These are phyloP conservation scores for Sporobolomyces roseus DNA, from an alignment of 768 basidiomycete species.

Conservation along the genomic window DNA sequence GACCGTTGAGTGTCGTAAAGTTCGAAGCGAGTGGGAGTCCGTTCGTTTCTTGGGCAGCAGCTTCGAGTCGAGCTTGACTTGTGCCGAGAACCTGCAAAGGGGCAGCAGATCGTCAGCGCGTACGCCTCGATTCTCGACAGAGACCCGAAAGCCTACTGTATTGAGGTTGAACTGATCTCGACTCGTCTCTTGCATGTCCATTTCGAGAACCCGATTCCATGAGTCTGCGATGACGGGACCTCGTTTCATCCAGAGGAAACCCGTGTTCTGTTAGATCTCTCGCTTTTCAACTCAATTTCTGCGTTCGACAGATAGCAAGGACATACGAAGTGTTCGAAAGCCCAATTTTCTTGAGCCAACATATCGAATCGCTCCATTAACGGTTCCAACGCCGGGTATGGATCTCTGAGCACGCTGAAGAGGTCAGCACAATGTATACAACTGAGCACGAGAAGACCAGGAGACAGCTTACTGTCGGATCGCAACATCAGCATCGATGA, in stretches of 20 bases:
- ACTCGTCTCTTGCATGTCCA: not conserved
- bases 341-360: conserved; percentile 27
- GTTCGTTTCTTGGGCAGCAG: not conserved
- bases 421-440: not conserved
- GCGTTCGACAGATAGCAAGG: too few relatives aligned
- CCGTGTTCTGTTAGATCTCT: too few relatives aligned
- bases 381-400: conserved; percentile 27
- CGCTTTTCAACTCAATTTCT: too few relatives aligned
- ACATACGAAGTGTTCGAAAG: conserved; percentile 14
- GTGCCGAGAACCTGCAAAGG: conserved; percentile 26
- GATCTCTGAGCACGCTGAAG: conserved; percentile 12
- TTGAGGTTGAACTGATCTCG: conserved; percentile 37
- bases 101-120: not conserved
- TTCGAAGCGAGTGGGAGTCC: conserved; percentile 2
- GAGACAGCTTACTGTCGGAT: conserved; percentile 21
- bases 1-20: conserved; percentile 11
- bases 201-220: conserved; percentile 27
- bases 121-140: too few relatives aligned
- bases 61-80: not conserved
- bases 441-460: not conserved
- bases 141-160: not conserved
- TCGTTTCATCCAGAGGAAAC: conserved; percentile 34
- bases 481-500: conserved; percentile 37
- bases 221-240: not conserved
- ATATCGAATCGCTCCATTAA: conserved; percentile 26